A percentile compares a stretch with the other conserved stretches of the same genome.
These are phyloP conservation scores for Aspergillus incahuasiensis DNA, from an alignment of 495 filamentous ascomycete genomes.

Conservation along the genomic window DNA sequence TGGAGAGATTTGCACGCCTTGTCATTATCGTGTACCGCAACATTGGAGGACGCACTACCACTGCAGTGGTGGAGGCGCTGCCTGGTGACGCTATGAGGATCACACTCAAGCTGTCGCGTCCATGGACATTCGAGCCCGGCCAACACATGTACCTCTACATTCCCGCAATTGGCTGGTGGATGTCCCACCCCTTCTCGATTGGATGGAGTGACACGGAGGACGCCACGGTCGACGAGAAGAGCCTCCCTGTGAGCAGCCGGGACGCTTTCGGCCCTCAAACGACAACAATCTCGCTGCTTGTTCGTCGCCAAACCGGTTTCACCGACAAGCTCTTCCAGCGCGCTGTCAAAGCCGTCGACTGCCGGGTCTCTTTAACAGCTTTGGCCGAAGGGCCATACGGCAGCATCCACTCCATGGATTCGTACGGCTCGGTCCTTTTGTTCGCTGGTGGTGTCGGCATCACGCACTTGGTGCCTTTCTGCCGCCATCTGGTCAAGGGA, in stretches of 20 bases:
- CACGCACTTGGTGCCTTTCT: slow-evolving; percentile 87
- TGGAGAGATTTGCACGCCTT: slow-evolving; percentile 70
- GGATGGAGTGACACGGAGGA: slow-evolving; percentile 66
- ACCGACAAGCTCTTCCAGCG: slow-evolving; percentile 75
- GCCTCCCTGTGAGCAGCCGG: slow-evolving; percentile 32
- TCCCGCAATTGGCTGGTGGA: slow-evolving; percentile 68
- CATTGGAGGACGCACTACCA: slow-evolving; percentile 56
- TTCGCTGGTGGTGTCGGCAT: slow-evolving; percentile 93
- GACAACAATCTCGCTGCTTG: slow-evolving; percentile 68
- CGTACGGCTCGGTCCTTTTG: slow-evolving; percentile 84
- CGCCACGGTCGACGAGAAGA: slow-evolving; percentile 37
- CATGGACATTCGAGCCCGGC: slow-evolving; percentile 74
- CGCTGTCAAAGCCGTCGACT: slow-evolving; percentile 38
- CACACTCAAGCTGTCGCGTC: slow-evolving; percentile 71
- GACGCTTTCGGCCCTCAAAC: slow-evolving; percentile 39
- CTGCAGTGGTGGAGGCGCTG: slow-evolving; percentile 68
- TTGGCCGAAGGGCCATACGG: slow-evolving; percentile 87
- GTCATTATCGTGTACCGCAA: slow-evolving; percentile 68
- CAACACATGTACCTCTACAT: slow-evolving; percentile 88
- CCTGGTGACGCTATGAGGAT: slow-evolving; percentile 80
- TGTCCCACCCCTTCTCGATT: slow-evolving; percentile 89
- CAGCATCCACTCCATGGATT: slow-evolving; percentile 74
- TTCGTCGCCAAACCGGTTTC: slow-evolving; percentile 82
- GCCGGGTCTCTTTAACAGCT: slow-evolving; percentile 50
- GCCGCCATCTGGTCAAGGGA: slow-evolving; percentile 72